These are phyloP conservation scores for Teunomyces cretensis DNA, from an alignment of 805 yeast species.

Conservation along the genomic window DNA sequence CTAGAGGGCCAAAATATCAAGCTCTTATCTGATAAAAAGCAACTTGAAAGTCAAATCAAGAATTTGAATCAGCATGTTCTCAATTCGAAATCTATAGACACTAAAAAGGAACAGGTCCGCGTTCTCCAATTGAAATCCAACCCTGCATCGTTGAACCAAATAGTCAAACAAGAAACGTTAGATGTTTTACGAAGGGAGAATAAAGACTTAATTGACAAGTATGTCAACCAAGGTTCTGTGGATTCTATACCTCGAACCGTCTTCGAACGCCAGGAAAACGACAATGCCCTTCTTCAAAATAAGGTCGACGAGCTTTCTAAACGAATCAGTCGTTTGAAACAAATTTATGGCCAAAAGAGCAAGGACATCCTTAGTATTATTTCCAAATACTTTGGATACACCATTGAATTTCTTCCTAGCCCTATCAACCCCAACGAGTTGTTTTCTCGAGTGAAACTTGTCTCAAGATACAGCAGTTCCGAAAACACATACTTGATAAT, in stretches of 20 bases:
- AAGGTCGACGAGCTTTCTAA: conserved; percentile 53
- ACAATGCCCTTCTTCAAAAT: conserved; percentile 46
- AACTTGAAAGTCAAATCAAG: conserved; percentile 33
- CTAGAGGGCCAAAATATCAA: conserved; percentile 43
- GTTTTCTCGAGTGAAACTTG: conserved; percentile 56
- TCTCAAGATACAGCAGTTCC: conserved; percentile 39
- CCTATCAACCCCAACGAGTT: conserved; percentile 43
- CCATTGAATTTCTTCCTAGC: conserved; percentile 60
- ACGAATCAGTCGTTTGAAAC: conserved; percentile 50
- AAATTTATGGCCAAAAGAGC: conserved; percentile 65
- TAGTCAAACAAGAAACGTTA: conserved; percentile 53
- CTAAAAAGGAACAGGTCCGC: conserved; percentile 30
- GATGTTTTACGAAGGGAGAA: conserved; percentile 59
- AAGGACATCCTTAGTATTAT: conserved; percentile 68
- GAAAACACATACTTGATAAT: conserved; percentile 49
- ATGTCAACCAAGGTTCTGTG: conserved; percentile 13
- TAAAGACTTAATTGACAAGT: conserved; percentile 43
- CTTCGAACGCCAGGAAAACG: conserved; percentile 60
- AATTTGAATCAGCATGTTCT: conserved; percentile 37
- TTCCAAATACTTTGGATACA: conserved; percentile 68
- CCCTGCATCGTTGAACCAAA: conserved; percentile 63
- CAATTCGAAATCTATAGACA: conserved; percentile 18
- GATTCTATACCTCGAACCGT: conserved; percentile 58
- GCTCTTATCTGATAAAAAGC: conserved; percentile 35
- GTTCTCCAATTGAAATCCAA: conserved; percentile 64